phyloP scores from a whole-genome alignment of 2,329 filamentous ascomycete species.

The Podosphaera xanthii region DNA sequence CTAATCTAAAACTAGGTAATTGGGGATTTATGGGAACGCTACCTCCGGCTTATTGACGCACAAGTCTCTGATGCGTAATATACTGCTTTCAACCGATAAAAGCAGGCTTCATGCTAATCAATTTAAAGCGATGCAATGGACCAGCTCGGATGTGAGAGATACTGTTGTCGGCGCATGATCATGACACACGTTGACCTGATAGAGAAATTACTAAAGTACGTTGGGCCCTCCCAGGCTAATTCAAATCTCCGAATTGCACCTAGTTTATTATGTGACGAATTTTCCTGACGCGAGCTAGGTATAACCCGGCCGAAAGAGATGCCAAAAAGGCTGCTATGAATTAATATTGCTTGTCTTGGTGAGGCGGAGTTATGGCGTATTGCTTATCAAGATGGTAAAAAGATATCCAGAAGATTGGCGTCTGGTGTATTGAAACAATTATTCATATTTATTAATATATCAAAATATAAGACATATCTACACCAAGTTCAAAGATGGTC shows the following conservation, averaged over 20 bases:
- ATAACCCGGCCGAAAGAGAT: slow-evolving; percentile 26
- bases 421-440: no score
- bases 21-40: slow-evolving; percentile 92
- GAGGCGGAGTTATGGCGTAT: no score
- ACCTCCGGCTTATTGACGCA: slow-evolving; percentile 69
- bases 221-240: not conserved
- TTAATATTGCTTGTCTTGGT: not conserved
- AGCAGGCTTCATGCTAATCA: not conserved
- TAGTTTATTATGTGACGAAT: no score
- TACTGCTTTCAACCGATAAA: no score
- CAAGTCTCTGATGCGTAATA: slow-evolving; percentile 47
- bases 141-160: slow-evolving; percentile 74
- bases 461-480: no score
- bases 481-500: no score
- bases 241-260: not conserved
- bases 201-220: slow-evolving; percentile 85
- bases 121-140: slow-evolving; percentile 73
- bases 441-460: no score
- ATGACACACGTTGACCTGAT: slow-evolving; percentile 99
- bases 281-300: slow-evolving; percentile 5
- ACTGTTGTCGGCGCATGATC: slow-evolving; percentile 97
- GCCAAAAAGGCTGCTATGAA: slow-evolving; percentile 17
- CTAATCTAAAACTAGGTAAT: slow-evolving; percentile 42
- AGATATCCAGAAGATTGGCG: no score
- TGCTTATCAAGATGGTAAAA: no score